Conservation (phyloP, 2,329 filamentous ascomycete genomes). For the Cladosporium sp. region DNA sequence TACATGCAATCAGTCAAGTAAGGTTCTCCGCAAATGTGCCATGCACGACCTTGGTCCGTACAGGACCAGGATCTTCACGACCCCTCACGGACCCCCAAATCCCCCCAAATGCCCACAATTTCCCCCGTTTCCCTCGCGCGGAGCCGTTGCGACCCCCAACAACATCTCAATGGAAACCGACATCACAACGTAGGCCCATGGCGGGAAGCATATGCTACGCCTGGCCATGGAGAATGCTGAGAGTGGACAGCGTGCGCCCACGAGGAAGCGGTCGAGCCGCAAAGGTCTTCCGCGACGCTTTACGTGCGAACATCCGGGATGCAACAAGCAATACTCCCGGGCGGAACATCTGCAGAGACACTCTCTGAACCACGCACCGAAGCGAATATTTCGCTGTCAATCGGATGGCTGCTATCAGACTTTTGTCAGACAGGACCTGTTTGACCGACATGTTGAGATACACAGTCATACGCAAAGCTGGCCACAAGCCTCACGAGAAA, state of each 20-base stretch:
- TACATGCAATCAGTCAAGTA: not conserved
- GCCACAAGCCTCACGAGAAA: not conserved
- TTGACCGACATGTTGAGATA: constrained; percentile 61
- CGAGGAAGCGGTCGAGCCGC: constrained; percentile 62
- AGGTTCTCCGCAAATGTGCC: not conserved
- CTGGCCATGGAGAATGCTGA: not conserved
- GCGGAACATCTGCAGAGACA: constrained; percentile 93
- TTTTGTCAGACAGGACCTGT: constrained; percentile 91
- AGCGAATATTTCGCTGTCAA: constrained; percentile 88
- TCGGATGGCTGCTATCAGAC: constrained; percentile 83
- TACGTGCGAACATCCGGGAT: constrained; percentile 75
- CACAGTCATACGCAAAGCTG: constrained; percentile 33
- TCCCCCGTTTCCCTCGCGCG: not conserved
- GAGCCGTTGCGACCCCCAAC: not conserved
- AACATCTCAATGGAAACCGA: not conserved
- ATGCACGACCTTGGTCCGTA: not conserved
- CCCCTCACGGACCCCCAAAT: not conserved
- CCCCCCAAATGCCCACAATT: not conserved
- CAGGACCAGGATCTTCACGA: not conserved
- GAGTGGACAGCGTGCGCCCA: constrained; percentile 1
- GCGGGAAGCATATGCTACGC: not conserved
- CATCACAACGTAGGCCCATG: not conserved
- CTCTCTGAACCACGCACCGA: constrained; percentile 90
- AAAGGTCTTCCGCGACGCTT: constrained; percentile 73
- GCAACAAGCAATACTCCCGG: constrained; percentile 91